Evolutionary conservation across 495 filamentous ascomycete genomes (phyloP).

Genomic region (Elasticomyces elasticus): DNA sequence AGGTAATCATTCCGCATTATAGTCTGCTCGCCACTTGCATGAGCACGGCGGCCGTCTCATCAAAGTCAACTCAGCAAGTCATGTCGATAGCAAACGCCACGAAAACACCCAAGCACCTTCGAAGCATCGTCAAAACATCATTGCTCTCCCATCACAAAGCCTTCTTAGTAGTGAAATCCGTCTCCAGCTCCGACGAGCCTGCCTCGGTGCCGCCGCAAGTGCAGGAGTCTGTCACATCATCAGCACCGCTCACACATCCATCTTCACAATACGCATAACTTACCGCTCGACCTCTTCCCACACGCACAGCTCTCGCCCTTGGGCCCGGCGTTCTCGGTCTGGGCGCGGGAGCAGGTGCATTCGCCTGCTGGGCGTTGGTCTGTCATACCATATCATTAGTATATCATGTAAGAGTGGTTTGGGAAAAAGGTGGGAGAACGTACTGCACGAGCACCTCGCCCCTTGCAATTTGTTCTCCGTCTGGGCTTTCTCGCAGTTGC

Average conservation of each 20-base stretch:
- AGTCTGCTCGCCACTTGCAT: no score
- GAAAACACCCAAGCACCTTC: no score
- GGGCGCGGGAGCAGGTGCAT: conserved; percentile 72
- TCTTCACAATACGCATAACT: conserved; percentile 23
- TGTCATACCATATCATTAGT: conserved; percentile 19
- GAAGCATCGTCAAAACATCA: no score
- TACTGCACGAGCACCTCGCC: conserved; percentile 79
- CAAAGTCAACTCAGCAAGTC: no score
- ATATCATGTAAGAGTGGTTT: background rate
- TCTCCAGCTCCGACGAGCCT: conserved; percentile 48
- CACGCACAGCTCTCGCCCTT: conserved; percentile 59
- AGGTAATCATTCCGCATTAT: no score
- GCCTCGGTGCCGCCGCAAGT: conserved; percentile 68
- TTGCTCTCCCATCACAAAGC: background rate
- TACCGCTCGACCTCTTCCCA: conserved; percentile 61
- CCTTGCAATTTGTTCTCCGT: conserved; percentile 64
- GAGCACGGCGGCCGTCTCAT: no score
- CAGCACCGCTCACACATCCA: background rate
- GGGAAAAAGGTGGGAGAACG: conserved; percentile 22
- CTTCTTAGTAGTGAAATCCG: conserved; percentile 7
- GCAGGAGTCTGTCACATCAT: conserved; percentile 51
- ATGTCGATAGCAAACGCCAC: no score
- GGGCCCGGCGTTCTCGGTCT: conserved; percentile 57
- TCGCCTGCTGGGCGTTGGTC: conserved; percentile 62
- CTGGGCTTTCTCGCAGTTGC: conserved; percentile 68